These are phyloP conservation scores for Scheffersomyces quercinus DNA, from an alignment of 1,139 yeast species.

Conservation along the genomic window DNA sequence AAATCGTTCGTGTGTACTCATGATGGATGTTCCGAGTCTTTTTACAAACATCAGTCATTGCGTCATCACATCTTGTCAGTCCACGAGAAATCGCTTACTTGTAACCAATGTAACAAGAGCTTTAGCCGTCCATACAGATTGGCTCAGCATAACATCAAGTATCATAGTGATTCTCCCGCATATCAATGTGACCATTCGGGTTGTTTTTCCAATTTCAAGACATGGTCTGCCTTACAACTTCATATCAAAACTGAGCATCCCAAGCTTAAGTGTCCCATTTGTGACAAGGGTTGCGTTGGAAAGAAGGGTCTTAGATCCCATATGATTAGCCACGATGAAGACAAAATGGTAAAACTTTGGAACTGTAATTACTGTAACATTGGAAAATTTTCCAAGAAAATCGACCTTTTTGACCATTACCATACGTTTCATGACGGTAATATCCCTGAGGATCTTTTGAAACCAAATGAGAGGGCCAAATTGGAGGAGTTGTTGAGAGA, in stretches of 20 bases:
- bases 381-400: slow-evolving; percentile 36
- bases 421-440: slow-evolving; percentile 43
- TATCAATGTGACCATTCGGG: slow-evolving; percentile 65
- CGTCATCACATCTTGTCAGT: slow-evolving; percentile 67
- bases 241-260: slow-evolving; percentile 79
- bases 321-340: slow-evolving; percentile 58
- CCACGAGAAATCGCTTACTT: slow-evolving; percentile 57
- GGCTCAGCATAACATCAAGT: slow-evolving; percentile 60
- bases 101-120: slow-evolving; percentile 58
- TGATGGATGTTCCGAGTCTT: slow-evolving; percentile 64
- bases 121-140: slow-evolving; percentile 64
- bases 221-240: slow-evolving; percentile 75
- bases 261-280: slow-evolving; percentile 60
- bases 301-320: slow-evolving; percentile 70
- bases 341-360: slow-evolving; percentile 57
- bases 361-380: slow-evolving; percentile 54
- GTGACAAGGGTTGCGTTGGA: slow-evolving; percentile 78
- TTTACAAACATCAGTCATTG: slow-evolving; percentile 77
- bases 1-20: slow-evolving; percentile 65
- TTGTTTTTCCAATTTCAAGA: slow-evolving; percentile 61
- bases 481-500: slow-evolving; percentile 23
- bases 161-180: slow-evolving; percentile 56
- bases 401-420: slow-evolving; percentile 44
- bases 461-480: slow-evolving; percentile 23
- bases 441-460: slow-evolving; percentile 35